phyloP scores from a whole-genome alignment of 345 rosid genomes.

The Rhodamnia argentea region DNA sequence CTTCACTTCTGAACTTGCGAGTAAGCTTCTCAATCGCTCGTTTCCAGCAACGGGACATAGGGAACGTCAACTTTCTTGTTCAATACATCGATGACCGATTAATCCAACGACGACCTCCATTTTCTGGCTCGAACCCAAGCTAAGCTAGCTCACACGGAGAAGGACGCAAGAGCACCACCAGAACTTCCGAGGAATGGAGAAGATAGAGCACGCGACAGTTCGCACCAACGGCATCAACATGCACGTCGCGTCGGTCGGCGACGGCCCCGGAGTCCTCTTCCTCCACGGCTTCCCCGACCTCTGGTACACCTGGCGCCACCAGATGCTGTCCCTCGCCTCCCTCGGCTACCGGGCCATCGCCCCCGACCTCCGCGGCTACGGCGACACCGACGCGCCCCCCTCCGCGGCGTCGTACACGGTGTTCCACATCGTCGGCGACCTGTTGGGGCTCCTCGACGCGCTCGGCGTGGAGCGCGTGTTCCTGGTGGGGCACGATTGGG shows the following conservation, averaged over 20 bases:
- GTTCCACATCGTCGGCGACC: conserved; percentile 20
- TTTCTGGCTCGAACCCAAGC: not conserved
- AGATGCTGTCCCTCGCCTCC: conserved; percentile 45
- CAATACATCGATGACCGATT: not conserved
- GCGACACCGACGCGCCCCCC: conserved; percentile 52
- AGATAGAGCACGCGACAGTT: conserved; percentile 45
- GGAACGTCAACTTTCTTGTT: not conserved
- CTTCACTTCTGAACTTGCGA: not conserved
- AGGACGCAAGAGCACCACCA: not conserved
- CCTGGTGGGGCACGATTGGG: conserved; percentile 76
- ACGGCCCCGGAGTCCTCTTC: conserved; percentile 49
- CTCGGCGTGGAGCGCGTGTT: conserved; percentile 31
- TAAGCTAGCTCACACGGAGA: not conserved
- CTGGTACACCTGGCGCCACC: conserved; percentile 72
- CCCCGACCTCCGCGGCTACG: conserved; percentile 70
- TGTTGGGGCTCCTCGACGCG: conserved; percentile 18
- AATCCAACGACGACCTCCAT: not conserved
- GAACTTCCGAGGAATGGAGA: conserved; percentile 26
- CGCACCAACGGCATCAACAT: conserved; percentile 54
- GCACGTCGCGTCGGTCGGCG: conserved; percentile 55
- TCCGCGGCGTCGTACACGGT: conserved; percentile 26
- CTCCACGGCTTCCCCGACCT: conserved; percentile 72
- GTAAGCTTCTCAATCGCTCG: not conserved
- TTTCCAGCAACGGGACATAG: not conserved
- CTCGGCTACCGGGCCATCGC: conserved; percentile 61